Evolutionary conservation across 441 rosid genomes (phyloP).

Genomic region (Hura crepitans): DNA sequence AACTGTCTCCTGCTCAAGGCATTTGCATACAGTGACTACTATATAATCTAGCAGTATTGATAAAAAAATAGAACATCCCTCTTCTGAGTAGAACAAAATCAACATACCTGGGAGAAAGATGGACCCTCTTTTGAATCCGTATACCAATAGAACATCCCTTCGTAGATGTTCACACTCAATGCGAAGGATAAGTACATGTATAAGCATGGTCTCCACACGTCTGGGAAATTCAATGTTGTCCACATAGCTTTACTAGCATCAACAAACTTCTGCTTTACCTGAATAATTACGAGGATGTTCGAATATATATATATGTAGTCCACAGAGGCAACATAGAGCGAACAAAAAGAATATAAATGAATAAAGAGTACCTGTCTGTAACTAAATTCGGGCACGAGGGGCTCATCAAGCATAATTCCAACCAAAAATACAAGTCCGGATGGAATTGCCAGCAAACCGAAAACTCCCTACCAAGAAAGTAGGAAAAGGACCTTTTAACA

Average conservation of each 20-base stretch:
- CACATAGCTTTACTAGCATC: constrained; percentile 85
- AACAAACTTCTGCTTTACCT: constrained; percentile 62
- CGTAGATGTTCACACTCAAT: constrained; percentile 66
- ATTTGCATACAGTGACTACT: not conserved
- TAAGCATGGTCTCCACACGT: constrained; percentile 88
- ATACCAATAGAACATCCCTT: constrained; percentile 92
- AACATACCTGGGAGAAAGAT: constrained; percentile 73
- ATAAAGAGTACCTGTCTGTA: constrained; percentile 71
- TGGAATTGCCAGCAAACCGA: constrained; percentile 74
- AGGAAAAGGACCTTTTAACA: constrained; percentile 9
- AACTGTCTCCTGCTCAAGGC: constrained; percentile 62
- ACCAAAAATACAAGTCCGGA: constrained; percentile 57
- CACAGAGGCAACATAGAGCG: constrained; percentile 15
- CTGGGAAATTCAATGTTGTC: constrained; percentile 66
- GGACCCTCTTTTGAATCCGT: constrained; percentile 83
- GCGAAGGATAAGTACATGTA: constrained; percentile 84
- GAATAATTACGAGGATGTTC: constrained; percentile 22
- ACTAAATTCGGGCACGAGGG: constrained; percentile 44
- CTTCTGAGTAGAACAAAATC: not conserved
- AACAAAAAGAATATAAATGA: no score
- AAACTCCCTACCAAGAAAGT: constrained; percentile 62
- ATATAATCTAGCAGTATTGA: not conserved
- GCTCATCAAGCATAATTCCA: constrained; percentile 65
- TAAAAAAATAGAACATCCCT: not conserved
- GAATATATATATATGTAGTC: constrained; percentile 17